These are phyloP conservation scores for Verticillium nonalfalfae DNA, from an alignment of 2,329 filamentous ascomycete genomes.

Conservation along the genomic window DNA sequence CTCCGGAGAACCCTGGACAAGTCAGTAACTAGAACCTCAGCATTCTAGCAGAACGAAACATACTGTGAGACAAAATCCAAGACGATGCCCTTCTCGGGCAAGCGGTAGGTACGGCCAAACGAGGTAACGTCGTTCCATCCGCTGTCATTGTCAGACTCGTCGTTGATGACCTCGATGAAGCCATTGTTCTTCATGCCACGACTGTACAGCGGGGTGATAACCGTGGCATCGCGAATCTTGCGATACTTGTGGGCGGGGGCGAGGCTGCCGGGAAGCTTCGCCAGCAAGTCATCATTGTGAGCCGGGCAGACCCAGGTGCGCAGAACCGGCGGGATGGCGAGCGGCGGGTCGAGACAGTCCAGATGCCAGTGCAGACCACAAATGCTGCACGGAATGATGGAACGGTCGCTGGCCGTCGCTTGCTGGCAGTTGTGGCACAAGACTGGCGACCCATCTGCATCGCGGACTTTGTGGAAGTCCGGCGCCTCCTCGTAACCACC, in stretches of 20 bases:
- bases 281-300: slow-evolving; percentile 73
- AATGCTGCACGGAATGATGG: slow-evolving; percentile 80
- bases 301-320: slow-evolving; percentile 85
- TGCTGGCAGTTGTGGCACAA: slow-evolving; percentile 72
- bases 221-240: slow-evolving; percentile 48
- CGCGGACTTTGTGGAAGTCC: slow-evolving; percentile 63
- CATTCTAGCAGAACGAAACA: slow-evolving; percentile 17
- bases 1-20: background rate
- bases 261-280: slow-evolving; percentile 46
- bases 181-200: slow-evolving; percentile 69
- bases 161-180: slow-evolving; percentile 62
- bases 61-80: slow-evolving; percentile 66
- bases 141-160: slow-evolving; percentile 47
- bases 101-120: slow-evolving; percentile 58
- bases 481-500: slow-evolving; percentile 54
- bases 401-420: slow-evolving; percentile 54
- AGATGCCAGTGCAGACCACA: slow-evolving; percentile 85
- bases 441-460: slow-evolving; percentile 67
- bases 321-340: slow-evolving; percentile 69
- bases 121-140: slow-evolving; percentile 53
- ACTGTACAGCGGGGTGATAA: slow-evolving; percentile 43
- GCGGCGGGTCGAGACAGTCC: slow-evolving; percentile 82
- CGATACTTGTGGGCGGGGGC: slow-evolving; percentile 57
- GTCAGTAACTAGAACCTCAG: no score
- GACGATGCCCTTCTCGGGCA: slow-evolving; percentile 59